Percentiles rank a stretch among this genome's conserved stretches.
These are phyloP conservation scores for Byssoonygena ceratinophila DNA, from an alignment of 2,329 filamentous ascomycete genomes.

Conservation along the genomic window DNA sequence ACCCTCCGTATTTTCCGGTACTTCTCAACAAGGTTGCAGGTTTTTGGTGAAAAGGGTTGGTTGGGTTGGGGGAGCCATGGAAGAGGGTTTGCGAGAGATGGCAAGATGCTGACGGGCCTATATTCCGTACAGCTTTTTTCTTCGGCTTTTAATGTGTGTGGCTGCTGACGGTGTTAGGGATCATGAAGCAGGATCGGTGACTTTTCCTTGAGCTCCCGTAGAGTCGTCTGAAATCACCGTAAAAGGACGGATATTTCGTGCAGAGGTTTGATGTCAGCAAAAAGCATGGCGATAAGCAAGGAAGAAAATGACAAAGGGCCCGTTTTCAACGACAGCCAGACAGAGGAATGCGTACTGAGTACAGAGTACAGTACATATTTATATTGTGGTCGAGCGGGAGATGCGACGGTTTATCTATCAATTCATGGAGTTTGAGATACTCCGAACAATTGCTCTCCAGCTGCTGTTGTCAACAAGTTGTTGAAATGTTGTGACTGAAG, in stretches of 20 bases:
- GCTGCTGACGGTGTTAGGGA: neutral
- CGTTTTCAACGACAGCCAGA: too few species aligned
- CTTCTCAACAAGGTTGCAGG: neutral
- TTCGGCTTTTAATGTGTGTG: neutral
- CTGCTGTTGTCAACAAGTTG: constrained; percentile 4
- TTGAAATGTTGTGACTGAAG: constrained; percentile 9
- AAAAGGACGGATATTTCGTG: too few species aligned
- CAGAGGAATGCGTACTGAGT: too few species aligned
- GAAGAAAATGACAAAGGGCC: too few species aligned
- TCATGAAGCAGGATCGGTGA: neutral
- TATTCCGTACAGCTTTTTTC: too few species aligned
- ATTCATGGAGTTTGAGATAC: neutral
- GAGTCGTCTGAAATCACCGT: too few species aligned
- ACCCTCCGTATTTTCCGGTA: neutral
- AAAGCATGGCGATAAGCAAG: too few species aligned
- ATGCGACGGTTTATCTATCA: neutral
- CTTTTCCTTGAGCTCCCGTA: neutral
- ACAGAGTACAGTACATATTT: too few species aligned
- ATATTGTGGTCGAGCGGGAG: neutral
- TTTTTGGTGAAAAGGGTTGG: neutral
- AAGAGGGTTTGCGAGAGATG: neutral
- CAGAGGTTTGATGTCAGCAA: too few species aligned
- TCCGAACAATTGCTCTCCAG: neutral
- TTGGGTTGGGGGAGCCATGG: neutral
- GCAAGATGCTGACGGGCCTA: too few species aligned